A percentile compares a stretch with the other conserved stretches of the same genome.
Conservation (phyloP, 768 basidiomycete species). For the Sporobolomyces phaffii region DNA sequence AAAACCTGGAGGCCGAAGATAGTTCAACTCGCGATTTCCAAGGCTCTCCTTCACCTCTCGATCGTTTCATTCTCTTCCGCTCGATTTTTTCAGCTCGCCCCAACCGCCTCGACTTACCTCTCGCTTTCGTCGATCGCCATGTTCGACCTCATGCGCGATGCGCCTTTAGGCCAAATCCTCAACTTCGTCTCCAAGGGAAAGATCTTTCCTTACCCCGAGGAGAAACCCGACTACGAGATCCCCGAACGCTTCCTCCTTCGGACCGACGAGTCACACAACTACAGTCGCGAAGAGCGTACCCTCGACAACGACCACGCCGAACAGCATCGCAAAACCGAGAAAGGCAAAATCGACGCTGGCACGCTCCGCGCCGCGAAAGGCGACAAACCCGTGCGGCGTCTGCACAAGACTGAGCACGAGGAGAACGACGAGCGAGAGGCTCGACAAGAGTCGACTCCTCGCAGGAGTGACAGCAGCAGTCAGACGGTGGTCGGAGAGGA, state of each 20-base stretch:
- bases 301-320: neutral
- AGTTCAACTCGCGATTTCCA: too few relatives aligned
- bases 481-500: neutral
- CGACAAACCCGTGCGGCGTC: neutral
- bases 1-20: neutral
- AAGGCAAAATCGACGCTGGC: neutral
- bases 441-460: neutral
- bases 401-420: conserved; percentile 16
- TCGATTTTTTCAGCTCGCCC: too few relatives aligned
- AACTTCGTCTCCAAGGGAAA: conserved; percentile 28
- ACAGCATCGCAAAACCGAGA: neutral
- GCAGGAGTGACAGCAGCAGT: conserved; percentile 4
- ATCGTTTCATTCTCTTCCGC: neutral
- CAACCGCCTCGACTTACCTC: neutral
- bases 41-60: too few relatives aligned
- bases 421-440: conserved; percentile 9
- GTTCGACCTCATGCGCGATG: conserved; percentile 36
- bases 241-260: conserved; percentile 9
- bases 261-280: neutral
- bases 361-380: conserved; percentile 2
- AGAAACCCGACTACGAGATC: conserved; percentile 13
- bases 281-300: neutral
- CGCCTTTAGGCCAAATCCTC: conserved; percentile 34
- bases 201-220: conserved; percentile 38
- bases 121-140: neutral